These are phyloP conservation scores for Apostasia shenzhenica DNA, from an alignment of 106 monocot species.

Conservation along the genomic window DNA sequence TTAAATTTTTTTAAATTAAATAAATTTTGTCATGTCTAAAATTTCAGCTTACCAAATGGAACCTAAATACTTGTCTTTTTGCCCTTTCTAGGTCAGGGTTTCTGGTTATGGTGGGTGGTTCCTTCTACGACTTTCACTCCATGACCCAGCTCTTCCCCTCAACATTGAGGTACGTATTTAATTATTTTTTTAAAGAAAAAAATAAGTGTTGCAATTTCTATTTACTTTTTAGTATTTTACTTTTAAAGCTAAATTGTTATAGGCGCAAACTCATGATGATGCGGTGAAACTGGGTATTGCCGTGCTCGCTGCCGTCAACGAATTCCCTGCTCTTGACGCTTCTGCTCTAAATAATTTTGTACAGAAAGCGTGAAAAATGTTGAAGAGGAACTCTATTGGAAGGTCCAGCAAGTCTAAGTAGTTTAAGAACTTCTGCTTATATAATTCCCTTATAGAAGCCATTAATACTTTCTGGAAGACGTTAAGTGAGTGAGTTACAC, in stretches of 20 bases:
- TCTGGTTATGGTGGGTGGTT: constrained; percentile 98
- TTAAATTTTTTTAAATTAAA: no score
- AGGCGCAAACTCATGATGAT: constrained; percentile 84
- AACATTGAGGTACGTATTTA: constrained; percentile 71
- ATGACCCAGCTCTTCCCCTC: constrained; percentile 96
- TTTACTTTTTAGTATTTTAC: neutral
- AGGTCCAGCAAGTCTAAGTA: no score
- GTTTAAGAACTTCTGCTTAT: no score
- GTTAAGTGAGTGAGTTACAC: no score
- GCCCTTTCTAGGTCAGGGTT: constrained; percentile 56
- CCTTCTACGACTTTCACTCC: constrained; percentile 83
- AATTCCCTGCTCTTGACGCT: constrained; percentile 76
- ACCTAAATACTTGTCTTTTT: neutral
- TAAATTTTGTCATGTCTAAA: no score
- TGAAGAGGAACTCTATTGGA: no score
- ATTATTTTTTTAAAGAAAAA: neutral
- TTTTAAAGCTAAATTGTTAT: neutral
- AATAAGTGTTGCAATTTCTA: neutral
- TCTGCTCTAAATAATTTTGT: constrained; percentile 53
- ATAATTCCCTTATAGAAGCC: no score
- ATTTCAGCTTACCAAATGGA: no score
- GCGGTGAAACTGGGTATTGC: constrained; percentile 66
- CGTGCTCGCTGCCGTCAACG: constrained; percentile 54
- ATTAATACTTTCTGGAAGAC: no score
- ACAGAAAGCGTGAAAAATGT: constrained; percentile 19